Evolutionary conservation across 176 grass and related monocot genomes (phyloP).

Genomic region (Aechmea fasciata): DNA sequence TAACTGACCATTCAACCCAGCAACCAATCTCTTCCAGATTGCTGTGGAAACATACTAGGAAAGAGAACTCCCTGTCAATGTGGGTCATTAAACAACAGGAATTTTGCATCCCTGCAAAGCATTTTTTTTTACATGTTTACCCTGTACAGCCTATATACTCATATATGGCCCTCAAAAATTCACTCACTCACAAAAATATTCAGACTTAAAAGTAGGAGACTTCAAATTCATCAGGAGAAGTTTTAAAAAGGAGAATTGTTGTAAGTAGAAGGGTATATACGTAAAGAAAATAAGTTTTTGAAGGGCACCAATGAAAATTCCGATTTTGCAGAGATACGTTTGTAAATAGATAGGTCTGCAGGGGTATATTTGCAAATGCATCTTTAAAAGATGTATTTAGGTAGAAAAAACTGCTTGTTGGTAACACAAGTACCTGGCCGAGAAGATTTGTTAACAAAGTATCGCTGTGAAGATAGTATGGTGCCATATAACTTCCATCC

Average conservation of each 20-base stretch:
- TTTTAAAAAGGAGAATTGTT: not conserved
- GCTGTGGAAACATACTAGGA: constrained; percentile 75
- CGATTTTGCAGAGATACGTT: too few relatives aligned
- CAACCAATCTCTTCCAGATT: constrained; percentile 95
- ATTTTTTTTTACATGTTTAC: too few relatives aligned
- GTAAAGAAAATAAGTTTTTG: not conserved
- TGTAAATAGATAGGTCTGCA: too few relatives aligned
- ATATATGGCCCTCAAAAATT: too few relatives aligned
- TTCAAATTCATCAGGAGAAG: too few relatives aligned
- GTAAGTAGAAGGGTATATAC: constrained; percentile 4
- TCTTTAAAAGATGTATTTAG: too few relatives aligned
- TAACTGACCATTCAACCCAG: constrained; percentile 86
- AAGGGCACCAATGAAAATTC: too few relatives aligned
- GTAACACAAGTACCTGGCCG: constrained; percentile 50
- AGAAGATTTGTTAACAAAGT: constrained; percentile 87
- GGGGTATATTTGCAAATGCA: too few relatives aligned
- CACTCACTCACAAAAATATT: too few relatives aligned
- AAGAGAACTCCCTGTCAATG: constrained; percentile 14
- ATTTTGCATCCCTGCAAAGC: not conserved
- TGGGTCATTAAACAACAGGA: constrained; percentile 9
- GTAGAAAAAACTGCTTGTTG: not conserved
- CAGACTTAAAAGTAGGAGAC: too few relatives aligned
- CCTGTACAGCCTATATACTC: too few relatives aligned
- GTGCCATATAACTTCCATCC: constrained; percentile 97
- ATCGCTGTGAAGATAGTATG: constrained; percentile 88